These are phyloP conservation scores for Chrysanthemum seticuspe DNA, from an alignment of 129 eudicot species.

Conservation along the genomic window DNA sequence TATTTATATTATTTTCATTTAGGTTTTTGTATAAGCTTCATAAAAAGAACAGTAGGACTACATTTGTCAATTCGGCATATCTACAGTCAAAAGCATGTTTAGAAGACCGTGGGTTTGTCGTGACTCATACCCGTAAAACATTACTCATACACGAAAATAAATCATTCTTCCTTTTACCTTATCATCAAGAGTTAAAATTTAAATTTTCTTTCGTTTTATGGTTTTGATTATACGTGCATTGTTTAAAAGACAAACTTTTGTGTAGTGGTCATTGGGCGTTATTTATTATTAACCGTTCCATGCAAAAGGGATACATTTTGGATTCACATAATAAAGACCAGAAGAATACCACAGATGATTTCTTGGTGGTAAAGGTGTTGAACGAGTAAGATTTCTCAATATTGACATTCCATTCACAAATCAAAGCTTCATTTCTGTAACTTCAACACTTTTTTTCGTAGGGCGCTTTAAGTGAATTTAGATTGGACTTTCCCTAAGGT, in stretches of 20 bases:
- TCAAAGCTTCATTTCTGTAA: background rate
- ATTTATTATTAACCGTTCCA: too few species aligned
- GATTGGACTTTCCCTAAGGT: background rate
- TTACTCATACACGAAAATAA: background rate
- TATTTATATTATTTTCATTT: too few species aligned
- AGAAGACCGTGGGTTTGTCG: background rate
- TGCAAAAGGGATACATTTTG: too few species aligned
- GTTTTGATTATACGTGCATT: background rate
- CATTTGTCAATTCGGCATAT: too few species aligned
- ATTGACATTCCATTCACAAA: background rate
- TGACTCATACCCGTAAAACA: background rate
- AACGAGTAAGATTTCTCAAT: too few species aligned
- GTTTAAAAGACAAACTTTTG: background rate
- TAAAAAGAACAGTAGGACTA: too few species aligned
- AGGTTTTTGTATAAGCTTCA: too few species aligned
- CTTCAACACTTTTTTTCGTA: background rate
- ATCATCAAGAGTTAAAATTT: background rate
- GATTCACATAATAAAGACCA: background rate
- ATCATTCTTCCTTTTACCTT: background rate
- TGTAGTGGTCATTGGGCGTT: background rate
- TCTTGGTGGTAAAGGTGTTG: background rate
- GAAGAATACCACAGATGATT: background rate
- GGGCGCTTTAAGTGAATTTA: background rate
- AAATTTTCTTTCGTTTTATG: background rate
- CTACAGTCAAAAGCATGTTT: too few species aligned